Conservation (phyloP, 768 basidiomycete genomes). For the Mycena alexandri region DNA sequence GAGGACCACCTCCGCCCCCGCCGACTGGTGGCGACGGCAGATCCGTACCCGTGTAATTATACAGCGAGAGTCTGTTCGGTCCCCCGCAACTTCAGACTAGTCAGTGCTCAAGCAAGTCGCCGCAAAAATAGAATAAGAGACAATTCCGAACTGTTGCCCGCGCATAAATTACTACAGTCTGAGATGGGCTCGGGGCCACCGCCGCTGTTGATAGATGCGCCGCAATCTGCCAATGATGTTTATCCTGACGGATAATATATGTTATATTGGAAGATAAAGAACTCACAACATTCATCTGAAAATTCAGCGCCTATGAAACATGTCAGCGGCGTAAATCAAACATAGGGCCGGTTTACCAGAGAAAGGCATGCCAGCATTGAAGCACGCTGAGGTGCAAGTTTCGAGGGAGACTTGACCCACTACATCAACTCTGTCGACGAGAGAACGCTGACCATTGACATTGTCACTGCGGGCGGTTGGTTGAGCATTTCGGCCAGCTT, state of each 20-base stretch:
- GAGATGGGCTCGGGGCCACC: conserved; percentile 60
- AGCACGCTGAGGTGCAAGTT: conserved; percentile 72
- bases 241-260: neutral
- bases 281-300: conserved; percentile 66
- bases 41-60: conserved; percentile 75
- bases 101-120: neutral
- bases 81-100: conserved; percentile 66
- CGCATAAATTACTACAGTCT: conserved; percentile 77
- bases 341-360: conserved; percentile 6
- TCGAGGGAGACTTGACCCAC: conserved; percentile 63
- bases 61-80: conserved; percentile 72
- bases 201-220: conserved; percentile 56
- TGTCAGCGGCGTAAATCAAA: conserved; percentile 47
- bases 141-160: conserved; percentile 71
- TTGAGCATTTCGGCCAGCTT: conserved; percentile 46
- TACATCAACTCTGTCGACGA: conserved; percentile 46
- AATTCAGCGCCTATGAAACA: conserved; percentile 53
- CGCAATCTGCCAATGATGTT: conserved; percentile 60
- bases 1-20: conserved; percentile 43
- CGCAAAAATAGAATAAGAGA: neutral
- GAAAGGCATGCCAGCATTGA: conserved; percentile 55
- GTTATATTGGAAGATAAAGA: neutral
- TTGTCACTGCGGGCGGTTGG: conserved; percentile 55
- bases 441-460: conserved; percentile 55
- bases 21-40: conserved; percentile 56